These are phyloP conservation scores for Leishmania guyanensis DNA, from an alignment of 208 protist genomes.

Conservation along the genomic window DNA sequence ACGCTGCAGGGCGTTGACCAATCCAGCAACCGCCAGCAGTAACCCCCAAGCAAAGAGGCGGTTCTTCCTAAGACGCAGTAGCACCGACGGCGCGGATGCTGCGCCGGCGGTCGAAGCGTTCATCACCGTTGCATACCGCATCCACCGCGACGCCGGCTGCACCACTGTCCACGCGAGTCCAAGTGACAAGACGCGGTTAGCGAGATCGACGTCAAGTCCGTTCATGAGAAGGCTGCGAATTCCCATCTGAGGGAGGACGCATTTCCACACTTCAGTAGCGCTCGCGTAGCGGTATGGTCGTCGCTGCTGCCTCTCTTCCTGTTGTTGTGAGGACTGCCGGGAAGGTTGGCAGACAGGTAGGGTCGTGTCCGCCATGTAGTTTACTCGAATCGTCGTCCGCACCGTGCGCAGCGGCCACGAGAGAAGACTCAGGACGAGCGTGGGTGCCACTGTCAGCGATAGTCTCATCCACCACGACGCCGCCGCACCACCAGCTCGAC, in stretches of 20 bases:
- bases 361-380: slow-evolving; percentile 34
- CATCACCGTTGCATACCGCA: slow-evolving; percentile 12
- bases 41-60: slow-evolving; percentile 23
- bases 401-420: slow-evolving; percentile 34
- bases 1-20: slow-evolving; percentile 35
- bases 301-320: neutral
- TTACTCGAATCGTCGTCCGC: slow-evolving; percentile 27
- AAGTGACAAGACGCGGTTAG: slow-evolving; percentile 27
- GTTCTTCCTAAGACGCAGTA: slow-evolving; percentile 17
- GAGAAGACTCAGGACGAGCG: slow-evolving; percentile 15
- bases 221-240: slow-evolving; percentile 29
- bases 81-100: neutral
- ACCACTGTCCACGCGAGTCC: slow-evolving; percentile 23
- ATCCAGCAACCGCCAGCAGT: slow-evolving; percentile 21
- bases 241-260: slow-evolving; percentile 8
- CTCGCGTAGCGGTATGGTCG: slow-evolving; percentile 4
- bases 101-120: neutral
- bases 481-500: neutral
- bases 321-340: neutral
- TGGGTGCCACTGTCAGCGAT: slow-evolving; percentile 9
- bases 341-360: neutral
- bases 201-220: slow-evolving; percentile 46
- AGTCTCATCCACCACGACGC: neutral
- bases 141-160: slow-evolving; percentile 30
- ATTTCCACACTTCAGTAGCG: slow-evolving; percentile 11